These are phyloP conservation scores for Exophiala spinifera DNA, from an alignment of 2,329 filamentous ascomycete genomes.

Conservation along the genomic window DNA sequence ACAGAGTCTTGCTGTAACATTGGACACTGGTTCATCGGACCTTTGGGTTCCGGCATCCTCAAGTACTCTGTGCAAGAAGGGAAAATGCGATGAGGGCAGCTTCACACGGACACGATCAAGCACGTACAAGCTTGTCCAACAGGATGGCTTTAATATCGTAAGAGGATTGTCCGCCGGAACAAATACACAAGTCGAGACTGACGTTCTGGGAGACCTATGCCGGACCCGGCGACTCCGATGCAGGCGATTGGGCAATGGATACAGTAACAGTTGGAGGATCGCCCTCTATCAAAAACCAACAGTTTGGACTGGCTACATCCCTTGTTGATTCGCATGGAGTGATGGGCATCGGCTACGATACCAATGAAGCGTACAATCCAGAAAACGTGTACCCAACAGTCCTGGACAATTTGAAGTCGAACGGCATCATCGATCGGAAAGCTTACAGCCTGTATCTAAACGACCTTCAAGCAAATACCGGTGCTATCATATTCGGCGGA, in stretches of 20 bases:
- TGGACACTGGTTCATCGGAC: slow-evolving; percentile 26
- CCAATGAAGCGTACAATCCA: slow-evolving; percentile 12
- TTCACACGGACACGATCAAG: slow-evolving; percentile 14
- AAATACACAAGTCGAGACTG: background rate
- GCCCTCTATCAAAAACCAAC: slow-evolving; percentile 15
- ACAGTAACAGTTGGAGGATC: slow-evolving; percentile 20
- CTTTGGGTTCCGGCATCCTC: slow-evolving; percentile 21
- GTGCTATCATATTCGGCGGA: slow-evolving; percentile 68
- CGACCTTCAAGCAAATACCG: slow-evolving; percentile 17
- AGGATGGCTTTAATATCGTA: slow-evolving; percentile 25
- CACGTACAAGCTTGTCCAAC: slow-evolving; percentile 17
- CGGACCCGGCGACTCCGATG: slow-evolving; percentile 20
- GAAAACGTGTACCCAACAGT: slow-evolving; percentile 17
- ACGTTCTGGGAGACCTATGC: slow-evolving; percentile 17
- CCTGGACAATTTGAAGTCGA: slow-evolving; percentile 21
- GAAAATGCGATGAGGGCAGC: slow-evolving; percentile 18
- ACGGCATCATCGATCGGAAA: slow-evolving; percentile 19
- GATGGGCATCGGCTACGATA: slow-evolving; percentile 25
- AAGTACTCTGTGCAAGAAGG: slow-evolving; percentile 14
- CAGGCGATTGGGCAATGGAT: slow-evolving; percentile 23
- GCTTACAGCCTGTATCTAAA: slow-evolving; percentile 27
- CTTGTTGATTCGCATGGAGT: slow-evolving; percentile 22
- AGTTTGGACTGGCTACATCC: slow-evolving; percentile 19
- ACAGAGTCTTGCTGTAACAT: slow-evolving; percentile 17
- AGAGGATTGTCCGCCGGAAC: background rate